Base-by-base conservation (phyloP, 768 basidiomycete genomes). In the Leucosporidium scottii region DNA sequence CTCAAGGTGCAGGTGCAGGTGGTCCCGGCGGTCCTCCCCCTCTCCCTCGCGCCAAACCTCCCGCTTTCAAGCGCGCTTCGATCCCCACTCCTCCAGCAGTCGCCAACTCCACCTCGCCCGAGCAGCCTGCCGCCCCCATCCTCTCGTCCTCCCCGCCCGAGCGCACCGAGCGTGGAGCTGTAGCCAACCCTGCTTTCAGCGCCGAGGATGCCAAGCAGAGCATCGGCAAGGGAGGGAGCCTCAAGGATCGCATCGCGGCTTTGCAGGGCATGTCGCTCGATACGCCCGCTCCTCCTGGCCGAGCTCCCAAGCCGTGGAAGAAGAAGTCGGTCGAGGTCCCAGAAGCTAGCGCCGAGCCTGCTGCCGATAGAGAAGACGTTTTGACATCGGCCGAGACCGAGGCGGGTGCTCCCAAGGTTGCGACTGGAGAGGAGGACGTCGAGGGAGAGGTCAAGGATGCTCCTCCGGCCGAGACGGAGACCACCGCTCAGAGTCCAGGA, bases 191-290 rank as follows among this genome's bases (percentile, higher is more conserved):
- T 21, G 47, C 27, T 10, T 48, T 60, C 47, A 60, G 59, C 48
- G 90, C 90, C 7, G 84, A 85, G 34, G 93, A 97, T 81, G 93
- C 93, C 27, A 86, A 88, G 77, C 88, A 87, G 74, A 88, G 87
- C 74, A 93, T 94, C 78, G 84, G 84, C 8, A 85, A 85, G 64
- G 81, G 80, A 13, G 87, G 85, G 7, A 90, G 89, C 65, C 79
- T 98, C 72, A 93, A 87, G 80, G 94, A 96, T 67, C 85, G 94
- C 48, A 96, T 98, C 92, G 92, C 92, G 36, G 91, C 92, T 4
- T 80, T 97, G 48, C 89, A 92, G 77, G 90, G 89, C 21, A 91
- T 25, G 28, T 18, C 82, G 15, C 91, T 94, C 75, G 89, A 89
- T 21, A 83, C 71, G 30, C 77, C 80, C 1, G 75, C 83, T 8